Percentiles rank a stretch among this genome's conserved stretches.
These are phyloP conservation scores for Eutrema yunnanense DNA, from an alignment of 345 rosid species.

Conservation along the genomic window DNA sequence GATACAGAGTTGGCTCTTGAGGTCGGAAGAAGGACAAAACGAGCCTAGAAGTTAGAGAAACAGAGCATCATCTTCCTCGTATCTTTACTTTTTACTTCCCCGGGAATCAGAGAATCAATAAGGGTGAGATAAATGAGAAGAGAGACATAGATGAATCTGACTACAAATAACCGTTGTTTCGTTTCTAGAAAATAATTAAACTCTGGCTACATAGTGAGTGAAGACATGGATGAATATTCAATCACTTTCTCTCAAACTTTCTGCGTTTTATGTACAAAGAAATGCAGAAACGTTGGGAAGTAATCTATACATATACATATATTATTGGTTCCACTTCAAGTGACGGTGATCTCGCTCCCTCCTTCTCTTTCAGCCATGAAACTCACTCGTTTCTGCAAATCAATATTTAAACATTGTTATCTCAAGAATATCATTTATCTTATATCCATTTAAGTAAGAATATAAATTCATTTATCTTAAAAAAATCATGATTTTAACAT, in stretches of 20 bases:
- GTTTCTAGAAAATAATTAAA: background rate
- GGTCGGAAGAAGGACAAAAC: constrained; percentile 88
- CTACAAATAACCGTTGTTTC: background rate
- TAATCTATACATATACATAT: background rate
- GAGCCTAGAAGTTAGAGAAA: constrained; percentile 41
- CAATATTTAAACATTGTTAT: background rate
- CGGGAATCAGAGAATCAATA: background rate
- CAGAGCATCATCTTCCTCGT: constrained; percentile 3
- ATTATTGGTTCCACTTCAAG: constrained; percentile 21
- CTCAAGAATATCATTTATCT: background rate
- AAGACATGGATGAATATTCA: constrained; percentile 3
- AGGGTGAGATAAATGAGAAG: constrained; percentile 4
- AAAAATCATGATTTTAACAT: background rate
- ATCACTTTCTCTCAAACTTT: constrained; percentile 18
- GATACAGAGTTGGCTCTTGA: constrained; percentile 84
- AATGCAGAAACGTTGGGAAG: constrained; percentile 22
- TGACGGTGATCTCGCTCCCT: constrained; percentile 59
- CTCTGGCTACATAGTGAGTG: background rate
- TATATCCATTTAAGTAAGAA: background rate
- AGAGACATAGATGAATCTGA: background rate
- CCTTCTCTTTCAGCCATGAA: constrained; percentile 58
- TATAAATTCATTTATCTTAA: background rate
- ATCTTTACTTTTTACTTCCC: background rate
- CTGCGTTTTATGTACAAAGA: constrained; percentile 22
- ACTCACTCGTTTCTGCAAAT: constrained; percentile 81